These are phyloP conservation scores for Mycena maculata DNA, from an alignment of 768 basidiomycete species.

Conservation along the genomic window DNA sequence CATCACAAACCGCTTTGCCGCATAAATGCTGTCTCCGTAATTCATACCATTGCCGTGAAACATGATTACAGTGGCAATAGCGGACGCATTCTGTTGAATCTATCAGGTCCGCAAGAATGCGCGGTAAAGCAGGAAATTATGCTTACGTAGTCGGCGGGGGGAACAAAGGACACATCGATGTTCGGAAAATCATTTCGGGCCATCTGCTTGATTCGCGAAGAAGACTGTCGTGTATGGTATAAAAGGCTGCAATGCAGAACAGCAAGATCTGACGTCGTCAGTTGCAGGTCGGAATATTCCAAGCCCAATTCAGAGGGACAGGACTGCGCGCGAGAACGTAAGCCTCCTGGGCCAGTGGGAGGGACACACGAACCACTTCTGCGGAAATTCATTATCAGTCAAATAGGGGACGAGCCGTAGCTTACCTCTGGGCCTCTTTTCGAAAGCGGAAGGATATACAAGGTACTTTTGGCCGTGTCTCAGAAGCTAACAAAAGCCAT, in stretches of 20 bases:
- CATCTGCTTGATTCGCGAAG: neutral
- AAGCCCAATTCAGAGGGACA: conserved; percentile 12
- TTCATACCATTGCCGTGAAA: conserved; percentile 32
- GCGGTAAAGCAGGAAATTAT: neutral
- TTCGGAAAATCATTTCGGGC: neutral
- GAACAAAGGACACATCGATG: neutral
- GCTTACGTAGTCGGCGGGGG: conserved; percentile 13
- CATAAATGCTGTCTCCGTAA: conserved; percentile 11
- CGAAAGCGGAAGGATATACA: conserved; percentile 32
- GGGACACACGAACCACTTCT: neutral
- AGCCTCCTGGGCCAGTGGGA: too few relatives aligned
- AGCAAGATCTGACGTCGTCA: conserved; percentile 22
- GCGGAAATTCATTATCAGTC: neutral
- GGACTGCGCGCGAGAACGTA: neutral
- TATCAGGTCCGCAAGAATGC: neutral
- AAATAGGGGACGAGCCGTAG: neutral
- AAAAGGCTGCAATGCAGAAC: conserved; percentile 24
- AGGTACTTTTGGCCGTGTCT: conserved; percentile 30
- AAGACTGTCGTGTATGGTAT: conserved; percentile 8
- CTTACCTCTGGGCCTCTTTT: conserved; percentile 9
- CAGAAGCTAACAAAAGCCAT: conserved; percentile 11
- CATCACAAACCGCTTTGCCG: neutral
- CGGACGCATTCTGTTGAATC: neutral
- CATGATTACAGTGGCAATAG: conserved; percentile 31
- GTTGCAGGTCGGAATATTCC: conserved; percentile 2